Conservation (phyloP, 2,329 filamentous ascomycete genomes). For the Alternaria solani region DNA sequence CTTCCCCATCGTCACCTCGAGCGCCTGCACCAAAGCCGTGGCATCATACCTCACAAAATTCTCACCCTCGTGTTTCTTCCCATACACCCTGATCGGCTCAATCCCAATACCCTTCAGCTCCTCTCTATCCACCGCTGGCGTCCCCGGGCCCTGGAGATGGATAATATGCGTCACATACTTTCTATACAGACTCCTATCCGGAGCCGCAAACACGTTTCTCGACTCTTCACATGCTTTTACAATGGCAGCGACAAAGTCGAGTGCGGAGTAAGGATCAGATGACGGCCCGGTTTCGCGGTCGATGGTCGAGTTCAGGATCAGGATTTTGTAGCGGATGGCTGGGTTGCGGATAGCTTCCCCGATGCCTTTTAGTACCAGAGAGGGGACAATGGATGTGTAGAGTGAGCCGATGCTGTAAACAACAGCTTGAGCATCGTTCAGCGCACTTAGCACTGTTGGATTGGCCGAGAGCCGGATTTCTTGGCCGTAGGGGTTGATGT, state of each 20-base stretch:
- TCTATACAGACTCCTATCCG: constrained; percentile 59
- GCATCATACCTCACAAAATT: constrained; percentile 75
- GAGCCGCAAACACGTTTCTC: constrained; percentile 16
- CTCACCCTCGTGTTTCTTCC: constrained; percentile 66
- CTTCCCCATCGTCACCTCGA: constrained; percentile 79
- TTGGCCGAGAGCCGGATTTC: constrained; percentile 89
- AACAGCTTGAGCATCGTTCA: constrained; percentile 71
- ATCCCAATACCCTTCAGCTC: constrained; percentile 74
- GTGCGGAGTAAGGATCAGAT: constrained; percentile 69
- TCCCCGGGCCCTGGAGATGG: constrained; percentile 75
- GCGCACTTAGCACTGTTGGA: constrained; percentile 75
- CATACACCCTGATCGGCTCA: constrained; percentile 79
- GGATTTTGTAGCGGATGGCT: constrained; percentile 72
- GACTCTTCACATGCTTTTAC: constrained; percentile 71
- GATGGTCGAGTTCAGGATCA: constrained; percentile 82
- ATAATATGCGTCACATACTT: constrained; percentile 85
- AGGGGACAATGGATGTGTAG: constrained; percentile 88
- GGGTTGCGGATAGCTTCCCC: constrained; percentile 68
- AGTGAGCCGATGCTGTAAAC: constrained; percentile 95
- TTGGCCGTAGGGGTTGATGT: constrained; percentile 98
- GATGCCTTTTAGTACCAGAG: constrained; percentile 78
- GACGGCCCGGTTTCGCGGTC: constrained; percentile 87
- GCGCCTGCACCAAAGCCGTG: constrained; percentile 73
- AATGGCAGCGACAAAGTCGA: constrained; percentile 84
- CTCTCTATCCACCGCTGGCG: constrained; percentile 74